Evolutionary conservation across 768 basidiomycete genomes (phyloP), one percentile per base, ranked within the genome.

Genomic region (Clitopilus passeckerianus): DNA sequence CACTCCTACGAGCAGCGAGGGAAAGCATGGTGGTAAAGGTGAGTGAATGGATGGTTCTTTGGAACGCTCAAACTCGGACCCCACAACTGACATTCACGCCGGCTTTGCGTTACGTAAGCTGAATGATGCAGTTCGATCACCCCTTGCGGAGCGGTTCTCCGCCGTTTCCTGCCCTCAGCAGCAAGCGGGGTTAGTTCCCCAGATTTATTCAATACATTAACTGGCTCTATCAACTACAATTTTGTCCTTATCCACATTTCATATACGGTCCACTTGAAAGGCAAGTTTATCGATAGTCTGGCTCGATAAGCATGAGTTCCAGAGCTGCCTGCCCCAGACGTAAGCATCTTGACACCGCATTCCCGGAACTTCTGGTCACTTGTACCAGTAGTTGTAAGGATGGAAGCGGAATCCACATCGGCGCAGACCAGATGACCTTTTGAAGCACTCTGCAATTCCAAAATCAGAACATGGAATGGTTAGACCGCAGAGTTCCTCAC

Each of bases 161-260:
- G 37, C 37, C n/a, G 27, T 3, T 30, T 30, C 27, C 27, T 7
- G 27, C 27, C 27, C 27, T 30, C 7, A 7, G 27, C 27, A 30
- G 7, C 27, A 30, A 30, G 27, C 37, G 37, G 37, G 37, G 37
- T 41, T 41, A 41, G 37, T 41, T 41, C 37, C 37, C 37, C 37
- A 9, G 37, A 41, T 41, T 41, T 35, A 15, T 35, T 7, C 34
- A 15, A 35, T 7, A 35, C 8, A 15, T 27, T 22, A 7, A 7
- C 27, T 4, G 27, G 27, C 41, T 27, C 34, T 57, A 15, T 18
- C 20, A 6, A 12, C 43, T 58, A 8, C n/a, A 30, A 6, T n/a
- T 15, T 27, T 44, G 57, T 67, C 67, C 75, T 67, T 55, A 75
- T 59, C 79, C 79, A 80, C 15, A 78, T 67, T 61, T 77, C 80